Evolutionary conservation across 176 grass and related monocot genomes (phyloP).

Genomic region (Tillandsia fasciculata): DNA sequence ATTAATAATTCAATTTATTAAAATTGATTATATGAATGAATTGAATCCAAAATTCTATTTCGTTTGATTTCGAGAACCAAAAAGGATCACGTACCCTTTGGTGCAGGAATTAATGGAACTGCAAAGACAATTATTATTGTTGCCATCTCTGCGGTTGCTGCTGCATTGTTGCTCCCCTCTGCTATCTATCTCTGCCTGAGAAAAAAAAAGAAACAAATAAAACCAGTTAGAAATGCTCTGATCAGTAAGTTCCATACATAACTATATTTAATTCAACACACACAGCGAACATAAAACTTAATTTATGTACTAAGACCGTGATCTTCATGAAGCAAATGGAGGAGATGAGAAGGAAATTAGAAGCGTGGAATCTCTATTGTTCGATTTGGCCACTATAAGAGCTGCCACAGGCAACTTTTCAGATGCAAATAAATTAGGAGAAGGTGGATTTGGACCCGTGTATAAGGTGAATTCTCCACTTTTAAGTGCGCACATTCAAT

Average conservation of each 20-base stretch:
- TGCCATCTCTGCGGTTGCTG: background rate
- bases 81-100: background rate
- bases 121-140: conserved; percentile 11
- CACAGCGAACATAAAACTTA: background rate
- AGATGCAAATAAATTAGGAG: conserved; percentile 41
- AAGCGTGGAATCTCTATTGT: conserved; percentile 15
- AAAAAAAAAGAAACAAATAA: background rate
- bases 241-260: background rate
- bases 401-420: conserved; percentile 45
- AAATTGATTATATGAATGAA: too few species aligned
- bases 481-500: too few species aligned
- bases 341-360: conserved; percentile 17
- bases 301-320: background rate
- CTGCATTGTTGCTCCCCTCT: conserved; percentile 18
- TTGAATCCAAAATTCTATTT: background rate
- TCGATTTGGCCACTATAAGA: conserved; percentile 28
- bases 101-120: too few species aligned
- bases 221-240: background rate
- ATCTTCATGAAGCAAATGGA: background rate
- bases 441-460: conserved; percentile 53
- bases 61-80: background rate
- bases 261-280: background rate
- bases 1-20: background rate
- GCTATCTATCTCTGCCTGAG: background rate
- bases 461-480: conserved; percentile 34